phyloP scores from a whole-genome alignment of 1,284 basidiomycete species.

The Flammula alnicola region DNA sequence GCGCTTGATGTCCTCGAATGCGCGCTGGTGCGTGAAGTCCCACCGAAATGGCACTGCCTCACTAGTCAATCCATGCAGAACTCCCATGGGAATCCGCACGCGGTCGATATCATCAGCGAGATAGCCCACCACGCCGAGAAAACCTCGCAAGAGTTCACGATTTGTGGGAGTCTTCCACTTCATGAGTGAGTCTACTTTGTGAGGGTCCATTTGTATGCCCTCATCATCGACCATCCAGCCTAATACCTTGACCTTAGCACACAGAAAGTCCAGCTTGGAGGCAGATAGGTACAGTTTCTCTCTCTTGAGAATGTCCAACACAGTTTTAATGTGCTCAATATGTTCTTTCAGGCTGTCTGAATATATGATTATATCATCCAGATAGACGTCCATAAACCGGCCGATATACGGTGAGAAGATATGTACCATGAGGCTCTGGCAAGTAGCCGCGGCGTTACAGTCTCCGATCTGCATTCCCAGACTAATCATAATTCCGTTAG shows the following conservation, averaged over 20 bases:
- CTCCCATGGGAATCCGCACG: slow-evolving; percentile 33
- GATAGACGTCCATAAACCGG: no score
- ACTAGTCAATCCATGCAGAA: slow-evolving; percentile 28
- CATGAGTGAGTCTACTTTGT: slow-evolving; percentile 35
- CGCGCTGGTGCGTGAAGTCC: slow-evolving; percentile 34
- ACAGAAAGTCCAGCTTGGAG: slow-evolving; percentile 23
- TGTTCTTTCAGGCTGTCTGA: no score
- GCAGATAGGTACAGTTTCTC: slow-evolving; percentile 23
- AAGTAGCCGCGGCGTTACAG: no score
- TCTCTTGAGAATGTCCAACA: slow-evolving; percentile 30
- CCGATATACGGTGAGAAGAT: no score
- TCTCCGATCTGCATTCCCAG: no score
- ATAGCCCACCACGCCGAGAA: slow-evolving; percentile 5
- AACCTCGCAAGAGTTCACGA: slow-evolving; percentile 3
- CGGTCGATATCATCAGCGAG: slow-evolving; percentile 16
- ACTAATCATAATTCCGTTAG: no score
- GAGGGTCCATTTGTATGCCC: slow-evolving; percentile 39
- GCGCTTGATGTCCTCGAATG: slow-evolving; percentile 39
- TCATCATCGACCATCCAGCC: slow-evolving; percentile 34
- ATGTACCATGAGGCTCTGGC: no score
- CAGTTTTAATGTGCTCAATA: slow-evolving; percentile 27
- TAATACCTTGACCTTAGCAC: no score
- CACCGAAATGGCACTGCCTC: slow-evolving; percentile 28
- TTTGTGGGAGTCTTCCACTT: slow-evolving; percentile 32
- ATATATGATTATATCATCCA: no score